These are phyloP conservation scores for Andalucia godoyi DNA, from an alignment of 78 protist species.

Conservation along the genomic window DNA sequence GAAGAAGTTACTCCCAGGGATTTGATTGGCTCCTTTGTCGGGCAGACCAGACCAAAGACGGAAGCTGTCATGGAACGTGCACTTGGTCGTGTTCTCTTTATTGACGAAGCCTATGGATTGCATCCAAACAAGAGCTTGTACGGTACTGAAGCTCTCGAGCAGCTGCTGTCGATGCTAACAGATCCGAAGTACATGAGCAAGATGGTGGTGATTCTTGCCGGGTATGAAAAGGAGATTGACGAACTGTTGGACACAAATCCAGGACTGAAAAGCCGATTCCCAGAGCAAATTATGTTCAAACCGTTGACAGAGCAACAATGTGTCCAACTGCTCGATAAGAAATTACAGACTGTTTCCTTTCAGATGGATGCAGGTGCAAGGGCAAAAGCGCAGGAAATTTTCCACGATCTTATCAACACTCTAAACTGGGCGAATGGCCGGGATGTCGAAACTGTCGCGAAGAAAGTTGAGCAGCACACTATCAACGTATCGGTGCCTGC, in stretches of 20 bases:
- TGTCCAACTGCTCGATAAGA: too few species aligned
- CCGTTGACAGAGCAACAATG: background rate
- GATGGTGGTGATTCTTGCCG: slow-evolving; percentile 20
- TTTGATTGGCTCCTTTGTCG: background rate
- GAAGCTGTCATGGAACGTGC: background rate
- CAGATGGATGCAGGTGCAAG: too few species aligned
- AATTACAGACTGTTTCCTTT: too few species aligned
- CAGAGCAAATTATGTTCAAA: background rate
- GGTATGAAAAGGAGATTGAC: slow-evolving; percentile 19
- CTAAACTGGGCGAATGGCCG: too few species aligned
- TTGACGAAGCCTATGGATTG: slow-evolving; percentile 43
- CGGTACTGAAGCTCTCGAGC: background rate
- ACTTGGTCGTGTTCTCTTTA: slow-evolving; percentile 13
- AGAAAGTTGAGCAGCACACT: too few species aligned
- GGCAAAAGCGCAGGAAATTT: too few species aligned
- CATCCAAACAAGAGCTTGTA: background rate
- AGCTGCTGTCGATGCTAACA: background rate
- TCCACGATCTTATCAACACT: too few species aligned
- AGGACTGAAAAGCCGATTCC: slow-evolving; percentile 31
- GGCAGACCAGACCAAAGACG: background rate
- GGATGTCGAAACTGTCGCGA: too few species aligned
- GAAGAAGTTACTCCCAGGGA: slow-evolving; percentile 1
- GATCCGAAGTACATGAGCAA: background rate
- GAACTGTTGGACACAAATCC: slow-evolving; percentile 9
- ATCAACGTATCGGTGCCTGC: too few species aligned